Conservation (phyloP, 2,329 filamentous ascomycete species). For the Tolypocladium paradoxum region DNA sequence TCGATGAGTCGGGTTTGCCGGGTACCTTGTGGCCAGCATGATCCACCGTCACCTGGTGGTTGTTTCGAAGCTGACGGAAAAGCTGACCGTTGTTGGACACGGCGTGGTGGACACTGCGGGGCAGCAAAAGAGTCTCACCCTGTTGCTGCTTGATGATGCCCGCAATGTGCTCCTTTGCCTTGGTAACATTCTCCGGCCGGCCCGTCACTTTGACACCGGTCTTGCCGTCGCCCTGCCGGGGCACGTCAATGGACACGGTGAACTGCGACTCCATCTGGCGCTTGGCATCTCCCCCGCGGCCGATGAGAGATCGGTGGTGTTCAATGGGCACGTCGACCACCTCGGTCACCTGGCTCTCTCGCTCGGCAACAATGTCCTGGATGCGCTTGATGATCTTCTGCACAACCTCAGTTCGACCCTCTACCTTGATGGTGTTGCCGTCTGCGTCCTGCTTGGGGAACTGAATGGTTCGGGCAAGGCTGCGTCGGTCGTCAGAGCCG, state of each 20-base stretch:
- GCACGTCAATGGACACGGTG: conserved; percentile 79
- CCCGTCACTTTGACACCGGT: conserved; percentile 83
- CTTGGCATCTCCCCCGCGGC: conserved; percentile 79
- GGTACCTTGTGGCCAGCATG: conserved; percentile 75
- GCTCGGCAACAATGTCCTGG: conserved; percentile 68
- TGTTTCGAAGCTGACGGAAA: conserved; percentile 81
- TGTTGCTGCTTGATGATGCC: conserved; percentile 74
- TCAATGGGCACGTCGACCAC: conserved; percentile 73
- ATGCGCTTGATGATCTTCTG: conserved; percentile 82
- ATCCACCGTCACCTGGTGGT: conserved; percentile 83
- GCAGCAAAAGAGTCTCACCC: conserved; percentile 78
- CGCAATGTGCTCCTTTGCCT: conserved; percentile 77
- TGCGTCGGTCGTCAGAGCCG: conserved; percentile 75
- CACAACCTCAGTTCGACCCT: conserved; percentile 74
- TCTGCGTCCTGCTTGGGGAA: conserved; percentile 85
- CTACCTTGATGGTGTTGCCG: conserved; percentile 75
- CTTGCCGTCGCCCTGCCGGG: conserved; percentile 74
- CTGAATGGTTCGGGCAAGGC: conserved; percentile 80
- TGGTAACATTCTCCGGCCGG: conserved; percentile 64
- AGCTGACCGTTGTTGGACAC: conserved; percentile 85
- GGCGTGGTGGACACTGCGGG: conserved; percentile 70
- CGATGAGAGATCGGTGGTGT: conserved; percentile 86
- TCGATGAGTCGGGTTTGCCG: conserved; percentile 47
- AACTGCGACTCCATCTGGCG: conserved; percentile 79
- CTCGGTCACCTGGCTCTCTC: conserved; percentile 72